Base-by-base conservation (phyloP, 495 filamentous ascomycete species). In the Lasiosphaeria hispida region DNA sequence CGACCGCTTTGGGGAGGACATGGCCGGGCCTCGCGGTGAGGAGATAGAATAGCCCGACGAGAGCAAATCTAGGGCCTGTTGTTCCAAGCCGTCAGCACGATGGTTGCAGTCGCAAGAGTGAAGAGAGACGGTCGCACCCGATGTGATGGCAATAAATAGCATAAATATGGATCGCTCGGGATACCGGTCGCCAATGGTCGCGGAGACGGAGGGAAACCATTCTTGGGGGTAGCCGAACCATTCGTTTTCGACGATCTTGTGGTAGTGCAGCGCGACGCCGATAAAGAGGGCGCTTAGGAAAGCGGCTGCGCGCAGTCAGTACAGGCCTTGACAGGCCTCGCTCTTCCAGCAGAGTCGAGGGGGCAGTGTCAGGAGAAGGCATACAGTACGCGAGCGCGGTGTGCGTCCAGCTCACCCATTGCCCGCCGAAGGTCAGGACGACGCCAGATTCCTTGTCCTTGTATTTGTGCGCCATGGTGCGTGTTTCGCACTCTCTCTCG, bases 131-230 rank as follows among this genome's bases (percentile, higher is more conserved):
- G 90, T 95, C 71, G 38, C 79, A 86, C 88, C 89, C 37, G 95
- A 97, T 42, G 92, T 96, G 56, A 97, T 87, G 49, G 93, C 93
- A 66, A 99, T 99, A 66, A 97, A 96, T 50, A 97, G 66, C 81
- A 95, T 91, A 72, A 97, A 99, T 57, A 97, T 85, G 13, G 94
- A 96, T 45, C 95, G 86, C 71, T 99, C 95, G 33, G 95, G 95
- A 69, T 97, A 97, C 35, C 94, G 87, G 65, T 99, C 95, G 59
- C 95, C 95, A 71, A 99, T 99, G n/a, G 95, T 97, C 11, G 95
- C 85, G 33, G 93, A 97, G 23, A 99, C 95, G 18, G 95, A 99
- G 39, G 95, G 95, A 62, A 99, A 97, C 95, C 95, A 99, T 81
- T 99, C 95, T 40, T 96, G 78, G 1, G 95, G 95, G 73, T 96